These are phyloP conservation scores for Backusella parvicylindrica DNA, from an alignment of 192 early-diverging fungal species.

Conservation along the genomic window DNA sequence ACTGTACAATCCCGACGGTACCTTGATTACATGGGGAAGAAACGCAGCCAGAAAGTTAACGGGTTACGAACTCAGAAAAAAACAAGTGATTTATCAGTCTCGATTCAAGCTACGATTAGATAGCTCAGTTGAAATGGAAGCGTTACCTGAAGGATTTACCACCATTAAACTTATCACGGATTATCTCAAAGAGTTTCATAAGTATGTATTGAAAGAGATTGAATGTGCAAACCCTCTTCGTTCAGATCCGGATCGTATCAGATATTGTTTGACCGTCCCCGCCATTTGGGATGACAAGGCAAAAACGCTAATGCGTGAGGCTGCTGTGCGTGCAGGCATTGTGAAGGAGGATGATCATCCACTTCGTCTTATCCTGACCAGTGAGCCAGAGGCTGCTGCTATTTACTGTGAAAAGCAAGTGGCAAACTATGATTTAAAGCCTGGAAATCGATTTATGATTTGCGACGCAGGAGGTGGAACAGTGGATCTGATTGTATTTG, in stretches of 20 bases:
- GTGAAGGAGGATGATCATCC: slow-evolving; percentile 39
- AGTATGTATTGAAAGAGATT: slow-evolving; percentile 35
- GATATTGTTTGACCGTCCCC: slow-evolving; percentile 47
- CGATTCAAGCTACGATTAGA: slow-evolving; percentile 1
- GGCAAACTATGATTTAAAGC: slow-evolving; percentile 38
- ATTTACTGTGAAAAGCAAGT: slow-evolving; percentile 43
- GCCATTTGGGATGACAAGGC: slow-evolving; percentile 49
- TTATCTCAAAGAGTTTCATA: slow-evolving; percentile 39
- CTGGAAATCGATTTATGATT: slow-evolving; percentile 44
- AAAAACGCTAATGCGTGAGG: slow-evolving; percentile 44
- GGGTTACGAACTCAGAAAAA: neutral
- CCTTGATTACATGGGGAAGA: neutral
- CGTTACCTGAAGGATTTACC: neutral
- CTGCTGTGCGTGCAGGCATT: slow-evolving; percentile 43
- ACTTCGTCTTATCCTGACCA: slow-evolving; percentile 36
- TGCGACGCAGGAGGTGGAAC: slow-evolving; percentile 48
- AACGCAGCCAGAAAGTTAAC: neutral
- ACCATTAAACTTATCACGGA: slow-evolving; percentile 27
- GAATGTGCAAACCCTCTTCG: no score
- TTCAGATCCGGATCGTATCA: slow-evolving; percentile 34
- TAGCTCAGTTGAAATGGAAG: neutral
- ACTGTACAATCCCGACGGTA: neutral
- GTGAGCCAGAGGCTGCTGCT: slow-evolving; percentile 42
- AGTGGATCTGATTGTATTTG: slow-evolving; percentile 45
- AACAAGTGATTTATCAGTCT: neutral